Base-by-base conservation (phyloP, 2,329 filamentous ascomycete species). In the Fusarium torreyae region DNA sequence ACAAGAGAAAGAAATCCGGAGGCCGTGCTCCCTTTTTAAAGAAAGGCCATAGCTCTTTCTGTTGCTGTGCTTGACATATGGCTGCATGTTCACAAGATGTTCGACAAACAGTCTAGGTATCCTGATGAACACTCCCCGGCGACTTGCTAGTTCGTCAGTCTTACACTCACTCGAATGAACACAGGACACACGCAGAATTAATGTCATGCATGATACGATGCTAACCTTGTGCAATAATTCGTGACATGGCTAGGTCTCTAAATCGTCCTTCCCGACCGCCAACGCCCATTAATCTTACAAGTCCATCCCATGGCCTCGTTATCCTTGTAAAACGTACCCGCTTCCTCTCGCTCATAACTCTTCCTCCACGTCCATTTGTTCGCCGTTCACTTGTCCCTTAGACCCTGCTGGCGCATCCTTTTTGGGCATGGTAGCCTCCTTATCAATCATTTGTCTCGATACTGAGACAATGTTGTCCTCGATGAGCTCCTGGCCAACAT, bases 381-480 rank as follows among this genome's bases (percentile, higher is more conserved):
- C 86, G 17, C 83, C 87, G 59, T 86, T 87, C n/a, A 79, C 77
- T 54, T 82, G 80, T 36, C 84, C 86, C 70, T 86, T 85, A 38
- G 83, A 76, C 34, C 76, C 78, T 15, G 80, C 80, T 57, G 81
- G 80, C 14, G 75, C 78, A 63, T 92, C 86, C 81, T 91, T 91
- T 79, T 88, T 91, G 20, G 95, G 93, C 81, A 97, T 93, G 7
- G 94, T 96, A 5, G 96, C 96, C 81, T 99, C 96, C 84, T 98
- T 98, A 84, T 98, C 96, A 76, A 99, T 98, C 95, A 99, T 98
- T 81, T 98, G 96, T 79, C 95, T 88, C 70, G 94, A 97, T n/a
- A 99, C 94, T 5, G 94, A 93, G 14, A 99, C 96, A 70, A 99
- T 99, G 82, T 99, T 99, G 87, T 99, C 96, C 83, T 99, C 97